Conservation (phyloP, 768 basidiomycete species). For the Royoungia palumana region DNA sequence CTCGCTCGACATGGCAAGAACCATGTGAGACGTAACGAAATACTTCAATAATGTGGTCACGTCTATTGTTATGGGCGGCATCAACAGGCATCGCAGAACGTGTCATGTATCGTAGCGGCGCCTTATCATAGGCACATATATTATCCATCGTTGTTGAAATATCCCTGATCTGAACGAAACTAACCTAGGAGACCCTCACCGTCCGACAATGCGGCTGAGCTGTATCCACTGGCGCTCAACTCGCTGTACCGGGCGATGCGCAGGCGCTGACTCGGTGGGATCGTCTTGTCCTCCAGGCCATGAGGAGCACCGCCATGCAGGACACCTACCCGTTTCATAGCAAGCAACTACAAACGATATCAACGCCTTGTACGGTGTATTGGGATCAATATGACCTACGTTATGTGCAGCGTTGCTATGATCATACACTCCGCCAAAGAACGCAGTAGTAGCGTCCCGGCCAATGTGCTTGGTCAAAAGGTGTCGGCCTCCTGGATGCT, state of each 20-base stretch:
- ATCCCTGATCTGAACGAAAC: not conserved
- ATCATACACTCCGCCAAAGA: conserved; percentile 90
- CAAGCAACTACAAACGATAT: conserved; percentile 22
- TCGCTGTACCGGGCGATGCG: conserved; percentile 65
- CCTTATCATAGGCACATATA: not conserved
- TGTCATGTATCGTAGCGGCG: conserved; percentile 14
- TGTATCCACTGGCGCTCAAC: conserved; percentile 45
- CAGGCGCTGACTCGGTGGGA: conserved; percentile 72
- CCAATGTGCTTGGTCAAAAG: conserved; percentile 82
- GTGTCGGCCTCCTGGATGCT: conserved; percentile 90
- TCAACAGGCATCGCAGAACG: conserved; percentile 10
- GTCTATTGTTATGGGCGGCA: not conserved
- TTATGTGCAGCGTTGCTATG: conserved; percentile 89
- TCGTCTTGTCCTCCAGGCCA: conserved; percentile 55
- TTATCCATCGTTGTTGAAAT: conserved; percentile 5
- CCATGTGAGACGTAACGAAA: too few species aligned
- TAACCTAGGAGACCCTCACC: conserved; percentile 50
- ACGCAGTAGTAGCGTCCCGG: conserved; percentile 88
- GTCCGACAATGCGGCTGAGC: conserved; percentile 56
- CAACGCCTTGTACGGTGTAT: not conserved
- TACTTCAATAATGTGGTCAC: too few species aligned
- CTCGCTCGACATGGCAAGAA: too few species aligned
- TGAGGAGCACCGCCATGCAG: conserved; percentile 52
- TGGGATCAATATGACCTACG: conserved; percentile 35
- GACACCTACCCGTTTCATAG: conserved; percentile 57